Evolutionary conservation across 148 eudicot species (phyloP).

Genomic region (Rhododendron simsii): DNA sequence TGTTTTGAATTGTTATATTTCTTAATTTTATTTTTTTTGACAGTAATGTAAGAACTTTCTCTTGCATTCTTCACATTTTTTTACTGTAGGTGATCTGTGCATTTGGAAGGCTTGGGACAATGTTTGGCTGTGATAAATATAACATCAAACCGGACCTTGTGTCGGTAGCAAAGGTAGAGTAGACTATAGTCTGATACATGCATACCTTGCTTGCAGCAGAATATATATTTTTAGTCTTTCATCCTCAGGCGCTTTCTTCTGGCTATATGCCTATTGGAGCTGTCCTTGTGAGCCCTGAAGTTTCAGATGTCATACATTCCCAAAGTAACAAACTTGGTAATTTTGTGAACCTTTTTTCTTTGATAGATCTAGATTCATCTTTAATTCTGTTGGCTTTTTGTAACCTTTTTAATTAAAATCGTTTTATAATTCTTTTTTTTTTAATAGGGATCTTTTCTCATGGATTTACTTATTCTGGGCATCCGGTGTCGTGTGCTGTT

Average conservation of each 20-base stretch:
- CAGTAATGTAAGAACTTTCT: background rate
- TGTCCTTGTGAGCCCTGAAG: slow-evolving; percentile 78
- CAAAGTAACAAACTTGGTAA: slow-evolving; percentile 95
- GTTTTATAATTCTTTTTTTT: background rate
- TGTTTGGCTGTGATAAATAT: slow-evolving; percentile 92
- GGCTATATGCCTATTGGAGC: slow-evolving; percentile 98
- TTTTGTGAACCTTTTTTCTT: background rate
- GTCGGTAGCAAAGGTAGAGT: slow-evolving; percentile 77
- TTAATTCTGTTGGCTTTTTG: background rate
- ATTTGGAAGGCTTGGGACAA: slow-evolving; percentile 96
- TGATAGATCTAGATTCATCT: background rate
- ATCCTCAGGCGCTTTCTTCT: slow-evolving; percentile 79
- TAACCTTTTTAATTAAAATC: background rate
- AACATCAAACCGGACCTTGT: slow-evolving; percentile 95
- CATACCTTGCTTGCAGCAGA: background rate
- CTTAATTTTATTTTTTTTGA: background rate
- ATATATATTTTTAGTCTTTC: slow-evolving; percentile 6
- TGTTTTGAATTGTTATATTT: background rate
- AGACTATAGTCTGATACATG: background rate
- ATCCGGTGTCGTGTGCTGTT: slow-evolving; percentile 95
- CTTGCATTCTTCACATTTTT: background rate
- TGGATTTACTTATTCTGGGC: slow-evolving; percentile 97
- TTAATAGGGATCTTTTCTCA: slow-evolving; percentile 70
- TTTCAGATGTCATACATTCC: slow-evolving; percentile 75
- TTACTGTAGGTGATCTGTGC: slow-evolving; percentile 76